Conservation (phyloP, 2,329 filamentous ascomycete genomes). For the Trichoderma lentiforme region DNA sequence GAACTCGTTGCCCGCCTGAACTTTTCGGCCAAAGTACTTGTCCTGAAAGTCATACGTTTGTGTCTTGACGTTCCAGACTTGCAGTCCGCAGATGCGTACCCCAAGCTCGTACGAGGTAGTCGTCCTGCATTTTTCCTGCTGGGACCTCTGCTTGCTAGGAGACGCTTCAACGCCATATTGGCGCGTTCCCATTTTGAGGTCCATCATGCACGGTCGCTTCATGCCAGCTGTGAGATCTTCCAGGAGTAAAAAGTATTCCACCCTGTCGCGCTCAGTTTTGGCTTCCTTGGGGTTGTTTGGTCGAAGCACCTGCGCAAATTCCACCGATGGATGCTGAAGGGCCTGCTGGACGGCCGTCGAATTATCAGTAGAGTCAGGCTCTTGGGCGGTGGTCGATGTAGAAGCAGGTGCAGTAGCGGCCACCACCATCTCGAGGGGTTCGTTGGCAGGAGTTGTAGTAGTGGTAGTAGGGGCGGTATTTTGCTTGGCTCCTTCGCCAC, state of each 20-base stretch:
- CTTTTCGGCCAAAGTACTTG: conserved; percentile 90
- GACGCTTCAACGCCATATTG: conserved; percentile 93
- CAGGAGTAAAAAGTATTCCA: conserved; percentile 88
- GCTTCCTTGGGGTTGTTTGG: conserved; percentile 77
- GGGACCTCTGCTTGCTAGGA: conserved; percentile 88
- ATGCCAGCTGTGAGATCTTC: conserved; percentile 96
- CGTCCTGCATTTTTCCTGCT: conserved; percentile 85
- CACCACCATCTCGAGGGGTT: neutral
- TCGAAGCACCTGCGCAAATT: conserved; percentile 46
- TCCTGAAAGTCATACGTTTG: conserved; percentile 93
- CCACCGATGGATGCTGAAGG: conserved; percentile 36
- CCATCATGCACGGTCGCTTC: conserved; percentile 93
- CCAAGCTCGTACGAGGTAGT: conserved; percentile 91
- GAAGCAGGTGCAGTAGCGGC: neutral
- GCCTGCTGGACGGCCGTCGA: conserved; percentile 31
- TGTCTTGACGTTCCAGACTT: conserved; percentile 86
- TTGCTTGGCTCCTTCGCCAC: neutral
- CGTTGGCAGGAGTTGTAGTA: neutral
- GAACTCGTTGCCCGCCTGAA: conserved; percentile 86
- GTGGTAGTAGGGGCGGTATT: neutral
- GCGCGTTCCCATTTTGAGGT: conserved; percentile 97
- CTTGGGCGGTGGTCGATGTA: neutral
- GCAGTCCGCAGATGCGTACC: conserved; percentile 90
- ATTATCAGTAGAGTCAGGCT: conserved; percentile 36
- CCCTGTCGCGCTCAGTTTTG: conserved; percentile 62